Evolutionary conservation across 2,329 filamentous ascomycete species (phyloP).

Genomic region (Parafenestella ontariensis): DNA sequence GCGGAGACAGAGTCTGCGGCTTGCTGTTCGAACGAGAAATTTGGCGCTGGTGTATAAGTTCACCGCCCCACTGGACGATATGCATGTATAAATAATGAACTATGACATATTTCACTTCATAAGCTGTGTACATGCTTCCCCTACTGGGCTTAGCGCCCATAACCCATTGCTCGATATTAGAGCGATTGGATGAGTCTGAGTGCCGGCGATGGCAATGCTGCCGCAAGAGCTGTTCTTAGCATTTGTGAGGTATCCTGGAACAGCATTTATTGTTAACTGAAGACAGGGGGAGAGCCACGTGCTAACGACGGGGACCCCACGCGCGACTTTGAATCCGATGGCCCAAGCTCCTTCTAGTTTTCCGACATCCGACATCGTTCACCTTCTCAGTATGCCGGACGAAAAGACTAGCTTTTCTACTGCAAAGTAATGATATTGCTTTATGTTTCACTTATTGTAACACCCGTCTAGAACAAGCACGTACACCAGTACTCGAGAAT

Average conservation of each 20-base stretch:
- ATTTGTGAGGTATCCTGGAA: neutral
- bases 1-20: constrained; percentile 5
- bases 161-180: too few relatives aligned
- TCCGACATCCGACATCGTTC: constrained; percentile 11
- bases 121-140: neutral
- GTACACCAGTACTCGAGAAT: constrained; percentile 24
- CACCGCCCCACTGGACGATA: neutral
- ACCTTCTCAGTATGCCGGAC: neutral
- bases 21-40: constrained; percentile 27
- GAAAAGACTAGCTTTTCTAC: neutral
- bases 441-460: neutral
- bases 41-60: constrained; percentile 25
- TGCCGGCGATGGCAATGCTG: neutral
- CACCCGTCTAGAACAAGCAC: neutral
- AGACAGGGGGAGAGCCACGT: neutral
- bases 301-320: constrained; percentile 12
- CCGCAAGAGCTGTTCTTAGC: neutral
- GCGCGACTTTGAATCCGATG: neutral
- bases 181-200: neutral
- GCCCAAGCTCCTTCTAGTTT: constrained; percentile 26
- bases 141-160: neutral
- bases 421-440: constrained; percentile 11
- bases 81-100: neutral
- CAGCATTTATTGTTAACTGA: too few relatives aligned
- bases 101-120: neutral